Evolutionary conservation across 257 asterid genomes (phyloP), one percentile per base, ranked within the genome.

Genomic region (Haberlea rhodopensis): DNA sequence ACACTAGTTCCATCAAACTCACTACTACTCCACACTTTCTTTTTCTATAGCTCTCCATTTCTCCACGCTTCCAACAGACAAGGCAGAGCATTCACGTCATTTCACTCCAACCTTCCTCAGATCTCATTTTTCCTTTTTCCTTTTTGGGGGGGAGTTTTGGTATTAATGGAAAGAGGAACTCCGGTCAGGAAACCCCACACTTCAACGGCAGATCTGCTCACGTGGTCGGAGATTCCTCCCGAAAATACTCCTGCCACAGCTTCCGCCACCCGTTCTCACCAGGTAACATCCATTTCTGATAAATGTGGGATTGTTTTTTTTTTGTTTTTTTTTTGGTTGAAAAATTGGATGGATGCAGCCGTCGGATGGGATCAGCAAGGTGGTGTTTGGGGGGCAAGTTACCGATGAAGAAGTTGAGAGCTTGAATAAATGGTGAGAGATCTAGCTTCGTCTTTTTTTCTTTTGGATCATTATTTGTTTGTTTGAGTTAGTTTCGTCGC

Each of bases 351-450:
- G 79, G 32, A n/a, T 51, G 28, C 87, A 91, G 97, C 96, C 97
- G 26, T 88, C 96, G 6, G 96, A 91, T 80, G 95, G 95, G 75
- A 88, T 91, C 79, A 82, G 94, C 65, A 91, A 91, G 70, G 96
- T 88, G 77, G 94, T 91, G 76, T 91, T 91, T 74, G 97, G 97
- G 53, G 97, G 97, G 4, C 97, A 88, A 86, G 94, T 91, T 72
- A 91, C 97, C 6, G 95, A 91, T 76, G 97, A 91, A 67, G 97
- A 91, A 81, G 91, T 83, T 62, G 97, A 91, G 83, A 85, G 87
- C 83, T 76, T 91, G 85, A 91, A 91, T 74, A 91, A 82, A 71
- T 82, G 97, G 97, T 91, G 18, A 71, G 67, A 76, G 79, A 82
- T 78, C 85, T 74, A 62, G 43, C 71, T 22, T 58, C 67, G 19